Conservation (phyloP, 2,329 filamentous ascomycete species). For the Hypoxylon sp. region DNA sequence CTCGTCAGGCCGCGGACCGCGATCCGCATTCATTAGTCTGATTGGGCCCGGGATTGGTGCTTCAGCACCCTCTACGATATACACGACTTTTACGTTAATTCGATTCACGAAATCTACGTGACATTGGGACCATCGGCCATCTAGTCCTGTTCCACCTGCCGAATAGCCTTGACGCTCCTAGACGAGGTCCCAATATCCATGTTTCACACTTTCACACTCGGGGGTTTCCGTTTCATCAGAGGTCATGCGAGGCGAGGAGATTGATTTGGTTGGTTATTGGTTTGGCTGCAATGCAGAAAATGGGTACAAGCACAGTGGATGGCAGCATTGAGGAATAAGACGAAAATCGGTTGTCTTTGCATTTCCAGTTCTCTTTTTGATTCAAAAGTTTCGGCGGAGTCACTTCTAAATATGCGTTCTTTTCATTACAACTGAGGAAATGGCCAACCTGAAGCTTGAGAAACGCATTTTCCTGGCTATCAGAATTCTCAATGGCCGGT, state of each 20-base stretch:
- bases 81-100: conserved; percentile 42
- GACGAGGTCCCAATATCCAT: conserved; percentile 6
- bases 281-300: conserved; percentile 37
- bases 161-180: conserved; percentile 3
- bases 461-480: neutral
- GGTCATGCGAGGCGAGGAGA: conserved; percentile 18
- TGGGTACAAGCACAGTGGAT: conserved; percentile 22
- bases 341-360: conserved; percentile 31
- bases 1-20: neutral
- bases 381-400: neutral
- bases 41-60: conserved; percentile 3
- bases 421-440: neutral
- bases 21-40: neutral
- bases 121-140: conserved; percentile 25
- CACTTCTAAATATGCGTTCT: neutral
- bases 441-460: too few species aligned
- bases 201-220: neutral
- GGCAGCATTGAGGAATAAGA: conserved; percentile 27
- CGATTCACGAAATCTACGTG: conserved; percentile 36
- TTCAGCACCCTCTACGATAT: conserved; percentile 24
- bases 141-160: conserved; percentile 8
- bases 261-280: conserved; percentile 16
- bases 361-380: conserved; percentile 19
- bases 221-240: conserved; percentile 9
- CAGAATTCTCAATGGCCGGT: conserved; percentile 3